Evolutionary conservation across 2,329 filamentous ascomycete genomes (phyloP), one percentile per base, ranked within the genome.

Genomic region (Tolypocladium guangdongense): DNA sequence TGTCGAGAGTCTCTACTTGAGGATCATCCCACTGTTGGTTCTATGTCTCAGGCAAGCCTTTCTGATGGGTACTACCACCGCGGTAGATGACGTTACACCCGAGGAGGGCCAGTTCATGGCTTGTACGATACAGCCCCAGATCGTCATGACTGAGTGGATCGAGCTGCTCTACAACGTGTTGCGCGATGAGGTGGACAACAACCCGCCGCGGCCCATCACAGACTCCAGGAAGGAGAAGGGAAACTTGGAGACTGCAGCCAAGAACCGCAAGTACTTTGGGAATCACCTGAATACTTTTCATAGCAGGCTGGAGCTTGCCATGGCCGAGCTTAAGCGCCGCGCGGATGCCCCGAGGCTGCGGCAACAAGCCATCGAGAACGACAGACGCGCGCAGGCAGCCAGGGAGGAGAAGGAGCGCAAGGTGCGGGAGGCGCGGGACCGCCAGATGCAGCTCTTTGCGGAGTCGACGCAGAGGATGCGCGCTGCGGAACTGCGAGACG

Each of bases 21-120:
- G 47, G 12, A 59, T 67, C 14, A 59, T 67, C 6, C 65, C 65
- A 3, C 57, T 64, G 53, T 50, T 64, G 7, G 54, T 65, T 18
- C 35, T 65, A 8, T 27, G 58, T 4, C 39, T 67, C 7, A 59
- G 57, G 38, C 56, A 58, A 35, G 49, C 50, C 0, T 62, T 57
- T 16, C 49, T 66, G 37, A 12, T 61, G 36, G 55, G 56, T 41
- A 59, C 62, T 27, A 50, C 58, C 12, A 37, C 49, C 32, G 33
- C 48, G 16, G 8, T 35, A 14, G 16, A 27, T 3, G n/a, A 35
- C 5, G 32, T 27, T 14, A 39, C 24, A 35, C 56, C 49, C 5
- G 30, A 38, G 22, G 14, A 30, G 11, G 55, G 56, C 16, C 24
- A 8, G 2, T 56, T 58, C 35, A 55, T 43, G 39, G 46, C 53